Evolutionary conservation across 805 yeast genomes (phyloP).

Genomic region (Kluyveromyces dobzhanskii): DNA sequence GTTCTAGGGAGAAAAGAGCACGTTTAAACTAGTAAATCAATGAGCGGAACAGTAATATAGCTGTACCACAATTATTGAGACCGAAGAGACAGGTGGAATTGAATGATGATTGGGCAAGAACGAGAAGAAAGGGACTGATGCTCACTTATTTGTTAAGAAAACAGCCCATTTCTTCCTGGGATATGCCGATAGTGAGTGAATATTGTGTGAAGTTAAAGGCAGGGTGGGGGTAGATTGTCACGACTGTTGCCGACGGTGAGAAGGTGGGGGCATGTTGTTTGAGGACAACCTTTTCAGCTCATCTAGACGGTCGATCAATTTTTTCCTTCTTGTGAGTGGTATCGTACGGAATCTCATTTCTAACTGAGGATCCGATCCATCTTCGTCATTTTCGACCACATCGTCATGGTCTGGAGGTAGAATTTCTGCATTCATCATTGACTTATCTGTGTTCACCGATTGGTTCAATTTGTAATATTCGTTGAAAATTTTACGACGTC

Average conservation of each 20-base stretch:
- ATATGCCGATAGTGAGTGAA: too few species aligned
- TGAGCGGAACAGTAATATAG: too few species aligned
- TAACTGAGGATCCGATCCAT: conserved; percentile 14
- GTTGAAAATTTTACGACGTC: conserved; percentile 56
- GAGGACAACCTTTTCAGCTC: conserved; percentile 22
- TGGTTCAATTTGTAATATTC: conserved; percentile 22
- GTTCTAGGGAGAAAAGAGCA: too few species aligned
- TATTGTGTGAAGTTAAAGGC: too few species aligned
- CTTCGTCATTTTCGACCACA: conserved; percentile 6
- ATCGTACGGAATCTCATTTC: conserved; percentile 19
- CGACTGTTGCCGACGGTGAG: conserved; percentile 1
- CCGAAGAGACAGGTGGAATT: too few species aligned
- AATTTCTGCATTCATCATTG: background rate
- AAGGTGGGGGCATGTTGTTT: conserved; percentile 1
- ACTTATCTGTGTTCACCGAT: conserved; percentile 3
- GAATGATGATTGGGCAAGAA: too few species aligned
- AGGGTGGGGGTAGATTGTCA: too few species aligned
- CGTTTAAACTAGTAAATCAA: too few species aligned
- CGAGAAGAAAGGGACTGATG: too few species aligned
- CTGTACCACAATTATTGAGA: too few species aligned
- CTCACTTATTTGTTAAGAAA: too few species aligned
- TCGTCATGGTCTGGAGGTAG: conserved; percentile 1
- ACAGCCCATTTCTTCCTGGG: too few species aligned
- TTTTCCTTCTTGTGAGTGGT: conserved; percentile 26
- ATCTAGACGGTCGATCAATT: conserved; percentile 27